Percentiles rank a stretch among this genome's conserved stretches.
phyloP scores from a whole-genome alignment of 306 rosid species.

The Astragalus membranaceus region DNA sequence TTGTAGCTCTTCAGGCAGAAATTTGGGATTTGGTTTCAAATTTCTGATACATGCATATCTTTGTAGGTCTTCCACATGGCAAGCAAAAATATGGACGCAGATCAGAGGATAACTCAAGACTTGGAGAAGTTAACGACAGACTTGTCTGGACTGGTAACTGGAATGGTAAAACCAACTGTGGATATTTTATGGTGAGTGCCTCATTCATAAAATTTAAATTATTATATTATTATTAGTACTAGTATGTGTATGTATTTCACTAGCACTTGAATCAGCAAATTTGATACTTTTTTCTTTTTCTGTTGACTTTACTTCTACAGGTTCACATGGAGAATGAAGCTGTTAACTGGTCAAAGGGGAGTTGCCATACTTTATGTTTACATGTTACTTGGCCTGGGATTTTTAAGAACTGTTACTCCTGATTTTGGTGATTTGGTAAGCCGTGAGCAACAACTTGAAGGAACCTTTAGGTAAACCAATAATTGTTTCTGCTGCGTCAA shows the following conservation, averaged over 20 bases:
- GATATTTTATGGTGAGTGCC: conserved; percentile 87
- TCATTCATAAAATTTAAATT: conserved; percentile 5
- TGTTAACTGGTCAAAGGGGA: conserved; percentile 92
- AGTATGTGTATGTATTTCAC: not conserved
- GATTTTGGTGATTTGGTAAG: conserved; percentile 94
- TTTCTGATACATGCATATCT: conserved; percentile 24
- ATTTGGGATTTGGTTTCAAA: conserved; percentile 16
- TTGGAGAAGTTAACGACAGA: conserved; percentile 85
- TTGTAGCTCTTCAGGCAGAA: conserved; percentile 16
- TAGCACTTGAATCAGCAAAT: conserved; percentile 11
- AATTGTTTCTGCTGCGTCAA: conserved; percentile 16
- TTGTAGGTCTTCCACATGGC: conserved; percentile 92
- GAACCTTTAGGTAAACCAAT: conserved; percentile 72
- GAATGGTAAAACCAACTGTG: conserved; percentile 93
- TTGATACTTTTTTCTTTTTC: not conserved
- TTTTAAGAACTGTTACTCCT: conserved; percentile 80
- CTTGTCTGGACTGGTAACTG: conserved; percentile 91
- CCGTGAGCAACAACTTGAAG: conserved; percentile 92
- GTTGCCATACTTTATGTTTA: conserved; percentile 86
- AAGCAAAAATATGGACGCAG: conserved; percentile 76
- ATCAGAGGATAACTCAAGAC: conserved; percentile 94
- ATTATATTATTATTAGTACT: not conserved
- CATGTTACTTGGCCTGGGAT: conserved; percentile 96
- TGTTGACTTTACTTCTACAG: conserved; percentile 35
- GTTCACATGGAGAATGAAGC: conserved; percentile 99